Percentiles rank a stretch among this genome's conserved stretches.
Conservation (phyloP, 1,284 basidiomycete genomes). For the Meripilus lineatus region DNA sequence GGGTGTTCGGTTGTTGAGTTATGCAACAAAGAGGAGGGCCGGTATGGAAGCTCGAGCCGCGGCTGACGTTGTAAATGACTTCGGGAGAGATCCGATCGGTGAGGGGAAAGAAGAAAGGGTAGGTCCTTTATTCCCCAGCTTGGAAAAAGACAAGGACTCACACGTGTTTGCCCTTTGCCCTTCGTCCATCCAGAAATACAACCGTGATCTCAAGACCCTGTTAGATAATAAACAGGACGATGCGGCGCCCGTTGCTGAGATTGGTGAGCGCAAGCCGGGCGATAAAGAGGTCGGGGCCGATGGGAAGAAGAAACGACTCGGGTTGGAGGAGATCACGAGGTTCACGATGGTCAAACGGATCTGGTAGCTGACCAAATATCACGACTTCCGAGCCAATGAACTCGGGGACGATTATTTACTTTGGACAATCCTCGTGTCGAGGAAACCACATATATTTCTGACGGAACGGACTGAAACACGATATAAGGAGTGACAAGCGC, state of each 20-base stretch:
- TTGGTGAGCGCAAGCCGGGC: constrained; percentile 51
- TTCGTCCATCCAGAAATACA: constrained; percentile 54
- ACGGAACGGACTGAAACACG: no score
- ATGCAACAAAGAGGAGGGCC: constrained; percentile 68
- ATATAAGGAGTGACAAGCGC: no score
- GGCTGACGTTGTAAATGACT: constrained; percentile 77
- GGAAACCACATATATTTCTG: no score
- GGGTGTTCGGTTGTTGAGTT: constrained; percentile 82
- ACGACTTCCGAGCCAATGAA: no score
- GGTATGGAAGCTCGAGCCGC: constrained; percentile 74
- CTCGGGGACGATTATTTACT: no score
- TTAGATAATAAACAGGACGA: constrained; percentile 70
- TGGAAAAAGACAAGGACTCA: neutral
- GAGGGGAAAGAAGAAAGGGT: constrained; percentile 84
- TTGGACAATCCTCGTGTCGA: no score
- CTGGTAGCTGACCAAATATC: no score
- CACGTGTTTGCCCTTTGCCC: constrained; percentile 5
- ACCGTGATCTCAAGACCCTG: constrained; percentile 70
- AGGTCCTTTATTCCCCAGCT: constrained; percentile 21
- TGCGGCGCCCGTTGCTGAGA: constrained; percentile 60
- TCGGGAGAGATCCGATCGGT: constrained; percentile 81
- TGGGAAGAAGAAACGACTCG: constrained; percentile 54
- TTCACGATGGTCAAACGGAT: constrained; percentile 95
- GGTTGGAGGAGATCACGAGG: constrained; percentile 81
- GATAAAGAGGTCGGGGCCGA: constrained; percentile 17